Conservation (phyloP, 2,329 filamentous ascomycete genomes). For the Hypocrella siamensis region DNA sequence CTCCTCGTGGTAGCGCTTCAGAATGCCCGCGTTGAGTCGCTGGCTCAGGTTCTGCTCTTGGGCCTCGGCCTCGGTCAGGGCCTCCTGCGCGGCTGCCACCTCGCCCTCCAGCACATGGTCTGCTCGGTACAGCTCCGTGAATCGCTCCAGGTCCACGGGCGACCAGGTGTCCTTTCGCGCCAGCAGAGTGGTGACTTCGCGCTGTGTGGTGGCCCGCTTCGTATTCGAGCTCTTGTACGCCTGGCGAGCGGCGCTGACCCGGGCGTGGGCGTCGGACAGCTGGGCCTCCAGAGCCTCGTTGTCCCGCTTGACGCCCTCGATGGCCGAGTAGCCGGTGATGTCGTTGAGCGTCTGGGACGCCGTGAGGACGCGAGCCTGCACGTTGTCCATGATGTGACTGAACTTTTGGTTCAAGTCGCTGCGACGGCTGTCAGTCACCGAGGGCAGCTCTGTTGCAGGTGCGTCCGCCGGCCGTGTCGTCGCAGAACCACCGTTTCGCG, state of each 20-base stretch:
- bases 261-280: constrained; percentile 42
- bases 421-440: constrained; percentile 16
- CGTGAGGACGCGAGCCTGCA: constrained; percentile 71
- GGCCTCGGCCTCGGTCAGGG: constrained; percentile 59
- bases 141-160: constrained; percentile 75
- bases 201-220: constrained; percentile 74
- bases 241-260: constrained; percentile 56
- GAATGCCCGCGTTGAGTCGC: constrained; percentile 64
- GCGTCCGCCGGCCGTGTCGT: too few species aligned
- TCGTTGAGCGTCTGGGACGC: constrained; percentile 85
- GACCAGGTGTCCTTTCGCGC: constrained; percentile 91
- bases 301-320: constrained; percentile 67
- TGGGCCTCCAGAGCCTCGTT: constrained; percentile 53
- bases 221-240: constrained; percentile 73
- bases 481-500: neutral
- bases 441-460: constrained; percentile 13
- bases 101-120: constrained; percentile 88
- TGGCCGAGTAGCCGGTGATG: constrained; percentile 83
- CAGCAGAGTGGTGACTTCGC: constrained; percentile 86
- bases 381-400: constrained; percentile 60
- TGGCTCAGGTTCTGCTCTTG: constrained; percentile 64
- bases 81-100: constrained; percentile 56
- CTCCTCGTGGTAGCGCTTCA: constrained; percentile 92
- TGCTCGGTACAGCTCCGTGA: constrained; percentile 79
- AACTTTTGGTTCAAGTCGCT: constrained; percentile 17